These are phyloP conservation scores for Pythium volutum DNA, from an alignment of 352 stramenopile species.

Conservation along the genomic window DNA sequence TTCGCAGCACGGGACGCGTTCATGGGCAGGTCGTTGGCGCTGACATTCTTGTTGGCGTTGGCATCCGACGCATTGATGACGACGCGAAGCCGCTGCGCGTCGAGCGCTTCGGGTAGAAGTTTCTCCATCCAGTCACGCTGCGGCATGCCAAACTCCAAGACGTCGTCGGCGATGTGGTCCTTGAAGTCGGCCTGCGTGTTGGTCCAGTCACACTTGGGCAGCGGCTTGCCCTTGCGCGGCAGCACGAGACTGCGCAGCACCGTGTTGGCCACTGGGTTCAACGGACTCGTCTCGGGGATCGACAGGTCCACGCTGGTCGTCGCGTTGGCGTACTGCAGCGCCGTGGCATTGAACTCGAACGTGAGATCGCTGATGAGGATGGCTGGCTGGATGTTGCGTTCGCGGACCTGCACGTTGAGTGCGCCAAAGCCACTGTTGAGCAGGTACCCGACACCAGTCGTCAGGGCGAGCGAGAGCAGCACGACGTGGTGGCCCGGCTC, in stretches of 20 bases:
- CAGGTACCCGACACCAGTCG: background rate
- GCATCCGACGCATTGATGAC: conserved; percentile 10
- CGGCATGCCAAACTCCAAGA: conserved; percentile 7
- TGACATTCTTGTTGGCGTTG: conserved; percentile 6
- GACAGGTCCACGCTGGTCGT: conserved; percentile 17
- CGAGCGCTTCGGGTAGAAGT: conserved; percentile 4
- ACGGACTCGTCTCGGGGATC: background rate
- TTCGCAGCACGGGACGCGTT: conserved; percentile 4
- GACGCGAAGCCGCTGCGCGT: background rate
- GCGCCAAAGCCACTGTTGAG: conserved; percentile 14
- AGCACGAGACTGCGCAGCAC: conserved; percentile 15
- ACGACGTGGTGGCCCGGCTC: background rate
- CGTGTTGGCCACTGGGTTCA: conserved; percentile 11
- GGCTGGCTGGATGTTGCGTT: background rate
- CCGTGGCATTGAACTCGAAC: background rate
- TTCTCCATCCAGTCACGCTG: conserved; percentile 15
- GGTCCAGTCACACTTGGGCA: background rate
- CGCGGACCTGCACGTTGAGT: conserved; percentile 17
- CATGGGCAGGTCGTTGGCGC: conserved; percentile 8
- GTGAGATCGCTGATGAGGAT: conserved; percentile 8
- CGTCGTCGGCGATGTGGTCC: conserved; percentile 1
- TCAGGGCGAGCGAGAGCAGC: background rate
- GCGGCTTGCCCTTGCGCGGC: background rate
- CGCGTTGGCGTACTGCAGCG: background rate
- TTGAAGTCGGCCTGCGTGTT: background rate